These are phyloP conservation scores for Pestalotiopsis fici DNA, from an alignment of 2,329 filamentous ascomycete species.

Conservation along the genomic window DNA sequence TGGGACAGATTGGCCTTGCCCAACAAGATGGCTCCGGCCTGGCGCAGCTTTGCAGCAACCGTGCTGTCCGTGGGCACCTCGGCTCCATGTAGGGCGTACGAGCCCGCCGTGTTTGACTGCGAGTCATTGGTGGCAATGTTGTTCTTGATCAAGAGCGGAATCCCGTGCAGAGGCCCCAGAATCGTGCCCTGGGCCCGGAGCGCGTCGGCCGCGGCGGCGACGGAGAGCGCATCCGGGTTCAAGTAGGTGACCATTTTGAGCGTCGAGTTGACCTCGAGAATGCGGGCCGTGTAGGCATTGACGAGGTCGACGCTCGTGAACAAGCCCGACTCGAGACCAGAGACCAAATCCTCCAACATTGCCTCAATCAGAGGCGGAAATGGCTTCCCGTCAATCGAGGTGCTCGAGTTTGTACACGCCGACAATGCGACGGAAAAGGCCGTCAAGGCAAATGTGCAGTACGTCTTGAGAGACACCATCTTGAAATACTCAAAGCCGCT, in stretches of 20 bases:
- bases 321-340: slow-evolving; percentile 21
- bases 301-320: slow-evolving; percentile 32
- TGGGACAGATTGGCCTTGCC: slow-evolving; percentile 67
- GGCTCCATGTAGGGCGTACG: slow-evolving; percentile 61
- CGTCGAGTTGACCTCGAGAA: slow-evolving; percentile 32
- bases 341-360: slow-evolving; percentile 24
- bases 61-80: slow-evolving; percentile 58
- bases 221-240: slow-evolving; percentile 37
- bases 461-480: slow-evolving; percentile 4
- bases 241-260: slow-evolving; percentile 34
- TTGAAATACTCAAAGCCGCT: not conserved
- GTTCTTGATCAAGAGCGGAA: slow-evolving; percentile 68
- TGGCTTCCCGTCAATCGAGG: slow-evolving; percentile 9
- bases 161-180: slow-evolving; percentile 57
- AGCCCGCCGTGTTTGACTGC: slow-evolving; percentile 66
- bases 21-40: slow-evolving; percentile 63
- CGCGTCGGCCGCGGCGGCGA: slow-evolving; percentile 36
- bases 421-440: not conserved
- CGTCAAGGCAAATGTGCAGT: not conserved
- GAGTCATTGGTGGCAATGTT: slow-evolving; percentile 64
- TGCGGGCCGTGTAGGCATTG: slow-evolving; percentile 32
- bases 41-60: slow-evolving; percentile 59
- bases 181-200: slow-evolving; percentile 20
- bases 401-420: slow-evolving; percentile 3
- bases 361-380: slow-evolving; percentile 19